phyloP scores from a whole-genome alignment of 2,329 filamentous ascomycete genomes.

The Cladophialophora exuberans region DNA sequence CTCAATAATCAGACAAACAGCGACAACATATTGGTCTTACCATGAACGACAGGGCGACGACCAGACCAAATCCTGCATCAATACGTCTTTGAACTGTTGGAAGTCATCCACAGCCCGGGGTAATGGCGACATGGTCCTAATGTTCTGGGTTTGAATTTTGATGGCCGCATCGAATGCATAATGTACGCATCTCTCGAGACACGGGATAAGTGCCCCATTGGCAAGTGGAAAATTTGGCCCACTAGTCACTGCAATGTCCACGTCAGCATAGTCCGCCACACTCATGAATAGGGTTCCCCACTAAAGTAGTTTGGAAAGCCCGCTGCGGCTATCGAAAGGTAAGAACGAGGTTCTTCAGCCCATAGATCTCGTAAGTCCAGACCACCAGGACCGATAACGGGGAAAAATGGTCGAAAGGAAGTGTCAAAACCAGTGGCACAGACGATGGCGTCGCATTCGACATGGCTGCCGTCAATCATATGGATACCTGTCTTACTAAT shows the following conservation, averaged over 20 bases:
- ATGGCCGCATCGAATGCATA: constrained; percentile 40
- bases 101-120: constrained; percentile 26
- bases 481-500: constrained; percentile 16
- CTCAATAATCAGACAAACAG: too few species aligned
- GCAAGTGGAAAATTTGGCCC: constrained; percentile 36
- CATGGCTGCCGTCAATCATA: constrained; percentile 35
- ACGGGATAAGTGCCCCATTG: constrained; percentile 36
- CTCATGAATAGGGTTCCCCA: background rate
- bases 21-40: constrained; percentile 1
- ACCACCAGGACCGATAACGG: constrained; percentile 36
- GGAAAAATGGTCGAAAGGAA: constrained; percentile 39
- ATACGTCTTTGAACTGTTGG: constrained; percentile 15
- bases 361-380: constrained; percentile 35
- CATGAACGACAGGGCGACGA: constrained; percentile 10
- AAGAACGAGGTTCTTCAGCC: constrained; percentile 43
- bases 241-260: constrained; percentile 30
- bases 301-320: constrained; percentile 47
- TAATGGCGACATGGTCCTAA: constrained; percentile 37
- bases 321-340: constrained; percentile 50
- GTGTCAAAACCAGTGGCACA: constrained; percentile 45
- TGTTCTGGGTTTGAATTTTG: constrained; percentile 43
- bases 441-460: constrained; percentile 38
- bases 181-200: constrained; percentile 40
- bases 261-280: background rate
- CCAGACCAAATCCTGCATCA: constrained; percentile 20